Evolutionary conservation across 345 rosid genomes (phyloP).

Genomic region (Euphorbia peplus): DNA sequence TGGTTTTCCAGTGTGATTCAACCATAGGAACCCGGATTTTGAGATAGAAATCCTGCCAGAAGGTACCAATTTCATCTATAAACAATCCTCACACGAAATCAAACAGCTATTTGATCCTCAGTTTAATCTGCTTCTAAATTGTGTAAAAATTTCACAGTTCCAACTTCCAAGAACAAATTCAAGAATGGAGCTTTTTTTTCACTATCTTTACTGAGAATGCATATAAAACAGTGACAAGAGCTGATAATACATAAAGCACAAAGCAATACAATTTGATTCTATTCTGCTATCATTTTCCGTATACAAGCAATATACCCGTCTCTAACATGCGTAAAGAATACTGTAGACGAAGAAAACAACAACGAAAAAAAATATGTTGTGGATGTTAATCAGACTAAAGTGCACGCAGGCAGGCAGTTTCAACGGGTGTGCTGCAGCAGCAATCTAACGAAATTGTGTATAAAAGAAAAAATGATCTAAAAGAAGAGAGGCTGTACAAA

Average conservation of each 20-base stretch:
- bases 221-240: too few relatives aligned
- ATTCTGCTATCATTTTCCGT: constrained; percentile 24
- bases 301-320: constrained; percentile 26
- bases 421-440: constrained; percentile 11
- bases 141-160: too few relatives aligned
- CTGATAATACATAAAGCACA: constrained; percentile 5
- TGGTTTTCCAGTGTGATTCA: too few relatives aligned
- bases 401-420: constrained; percentile 21
- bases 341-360: neutral
- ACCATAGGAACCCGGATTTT: too few relatives aligned
- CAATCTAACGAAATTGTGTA: constrained; percentile 20
- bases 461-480: constrained; percentile 22
- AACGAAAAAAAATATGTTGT: constrained; percentile 6
- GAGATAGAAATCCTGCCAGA: too few relatives aligned
- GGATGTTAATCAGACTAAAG: constrained; percentile 19
- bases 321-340: constrained; percentile 31
- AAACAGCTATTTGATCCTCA: too few relatives aligned
- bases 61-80: too few relatives aligned
- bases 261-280: constrained; percentile 13
- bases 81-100: too few relatives aligned
- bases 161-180: too few relatives aligned
- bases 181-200: too few relatives aligned
- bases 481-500: constrained; percentile 50
- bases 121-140: too few relatives aligned
- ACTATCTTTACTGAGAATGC: too few relatives aligned